Percentiles rank a stretch among this genome's conserved stretches.
phyloP scores from a whole-genome alignment of 768 basidiomycete genomes.

The Suillus discolor region DNA sequence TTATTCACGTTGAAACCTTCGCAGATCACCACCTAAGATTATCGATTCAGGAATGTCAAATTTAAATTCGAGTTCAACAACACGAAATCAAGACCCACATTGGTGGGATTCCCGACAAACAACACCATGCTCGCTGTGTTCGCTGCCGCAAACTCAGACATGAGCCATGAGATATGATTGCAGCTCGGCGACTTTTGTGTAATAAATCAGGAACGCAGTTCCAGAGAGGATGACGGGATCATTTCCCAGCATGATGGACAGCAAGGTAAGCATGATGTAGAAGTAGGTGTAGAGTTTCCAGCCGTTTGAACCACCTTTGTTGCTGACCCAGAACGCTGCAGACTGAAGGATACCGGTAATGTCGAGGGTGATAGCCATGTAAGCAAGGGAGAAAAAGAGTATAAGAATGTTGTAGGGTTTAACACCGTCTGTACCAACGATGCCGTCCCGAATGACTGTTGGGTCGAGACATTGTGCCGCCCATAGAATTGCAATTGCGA shows the following conservation, averaged over 20 bases:
- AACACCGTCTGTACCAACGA: constrained; percentile 77
- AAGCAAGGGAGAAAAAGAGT: constrained; percentile 89
- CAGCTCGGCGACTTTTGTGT: constrained; percentile 62
- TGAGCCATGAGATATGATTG: constrained; percentile 66
- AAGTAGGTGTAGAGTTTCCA: constrained; percentile 76
- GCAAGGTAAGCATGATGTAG: constrained; percentile 77
- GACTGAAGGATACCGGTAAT: constrained; percentile 85
- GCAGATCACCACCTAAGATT: constrained; percentile 66
- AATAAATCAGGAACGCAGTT: constrained; percentile 88
- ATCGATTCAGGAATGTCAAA: constrained; percentile 6
- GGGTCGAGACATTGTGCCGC: constrained; percentile 53
- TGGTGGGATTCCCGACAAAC: constrained; percentile 92
- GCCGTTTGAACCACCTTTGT: constrained; percentile 75
- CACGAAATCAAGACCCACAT: constrained; percentile 39
- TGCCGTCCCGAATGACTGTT: constrained; percentile 66
- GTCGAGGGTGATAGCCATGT: constrained; percentile 91
- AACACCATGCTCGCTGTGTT: constrained; percentile 77
- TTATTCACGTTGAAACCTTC: constrained; percentile 84
- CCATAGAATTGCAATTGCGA: constrained; percentile 55
- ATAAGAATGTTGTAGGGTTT: constrained; percentile 93
- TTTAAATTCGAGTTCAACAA: not conserved
- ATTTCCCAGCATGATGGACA: constrained; percentile 86
- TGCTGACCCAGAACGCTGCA: constrained; percentile 88
- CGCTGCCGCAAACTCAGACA: constrained; percentile 76
- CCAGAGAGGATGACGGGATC: constrained; percentile 94